Percentiles rank a stretch among this genome's conserved stretches.
phyloP scores from a whole-genome alignment of 495 filamentous ascomycete species.

The Xylaria cubensis region DNA sequence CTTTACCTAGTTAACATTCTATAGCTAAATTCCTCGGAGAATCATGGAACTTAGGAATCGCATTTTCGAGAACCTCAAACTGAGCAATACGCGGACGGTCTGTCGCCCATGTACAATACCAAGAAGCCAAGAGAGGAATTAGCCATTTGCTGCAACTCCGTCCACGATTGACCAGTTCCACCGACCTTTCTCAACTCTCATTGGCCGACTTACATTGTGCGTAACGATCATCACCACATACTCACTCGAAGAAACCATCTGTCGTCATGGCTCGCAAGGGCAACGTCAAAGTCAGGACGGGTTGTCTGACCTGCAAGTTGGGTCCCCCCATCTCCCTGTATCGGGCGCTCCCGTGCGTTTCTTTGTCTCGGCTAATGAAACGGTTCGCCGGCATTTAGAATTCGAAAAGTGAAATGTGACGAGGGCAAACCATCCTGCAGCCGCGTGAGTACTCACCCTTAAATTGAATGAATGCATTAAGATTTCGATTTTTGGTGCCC shows the following conservation, averaged over 20 bases:
- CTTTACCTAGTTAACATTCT: background rate
- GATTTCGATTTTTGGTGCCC: background rate
- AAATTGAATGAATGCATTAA: too few relatives aligned
- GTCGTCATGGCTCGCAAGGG: slow-evolving; percentile 37
- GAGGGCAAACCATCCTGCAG: slow-evolving; percentile 56
- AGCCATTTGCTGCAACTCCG: background rate
- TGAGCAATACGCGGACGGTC: background rate
- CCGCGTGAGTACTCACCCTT: slow-evolving; percentile 31
- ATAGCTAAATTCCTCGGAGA: background rate
- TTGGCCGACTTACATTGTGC: background rate
- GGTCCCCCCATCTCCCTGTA: slow-evolving; percentile 12
- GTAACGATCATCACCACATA: background rate
- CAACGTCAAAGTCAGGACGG: slow-evolving; percentile 35
- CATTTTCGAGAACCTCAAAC: background rate
- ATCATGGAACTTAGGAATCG: background rate
- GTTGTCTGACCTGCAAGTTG: slow-evolving; percentile 41
- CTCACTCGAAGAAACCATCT: background rate
- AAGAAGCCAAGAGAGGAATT: background rate
- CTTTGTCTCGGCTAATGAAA: slow-evolving; percentile 6
- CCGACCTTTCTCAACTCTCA: background rate
- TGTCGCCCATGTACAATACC: background rate
- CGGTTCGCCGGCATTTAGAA: slow-evolving; percentile 35
- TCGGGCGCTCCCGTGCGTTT: background rate
- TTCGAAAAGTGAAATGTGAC: slow-evolving; percentile 62
- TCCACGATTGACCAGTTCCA: background rate